Conservation (phyloP, 768 basidiomycete genomes). For the Neoboletus magnificus region DNA sequence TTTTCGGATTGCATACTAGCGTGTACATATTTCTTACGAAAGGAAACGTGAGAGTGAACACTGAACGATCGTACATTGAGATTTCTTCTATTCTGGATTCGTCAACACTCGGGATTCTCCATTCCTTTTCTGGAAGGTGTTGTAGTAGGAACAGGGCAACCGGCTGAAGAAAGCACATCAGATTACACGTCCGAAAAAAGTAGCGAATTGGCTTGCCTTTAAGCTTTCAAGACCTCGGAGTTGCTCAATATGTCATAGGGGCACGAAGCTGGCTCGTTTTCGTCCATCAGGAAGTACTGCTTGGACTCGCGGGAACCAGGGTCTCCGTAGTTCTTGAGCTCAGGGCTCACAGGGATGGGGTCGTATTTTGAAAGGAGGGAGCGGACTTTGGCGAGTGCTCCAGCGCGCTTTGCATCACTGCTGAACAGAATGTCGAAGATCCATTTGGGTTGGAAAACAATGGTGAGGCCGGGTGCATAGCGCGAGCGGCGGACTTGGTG, state of each 20-base stretch:
- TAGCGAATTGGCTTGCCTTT: background rate
- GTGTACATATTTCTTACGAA: background rate
- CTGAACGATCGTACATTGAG: background rate
- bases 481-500: constrained; percentile 24
- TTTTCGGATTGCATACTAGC: background rate
- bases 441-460: constrained; percentile 26
- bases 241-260: constrained; percentile 12
- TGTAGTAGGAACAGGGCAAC: background rate
- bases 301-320: constrained; percentile 18
- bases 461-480: constrained; percentile 16
- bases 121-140: constrained; percentile 3
- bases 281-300: constrained; percentile 23
- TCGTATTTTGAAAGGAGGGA: constrained; percentile 17
- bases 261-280: constrained; percentile 18
- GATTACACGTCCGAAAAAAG: background rate
- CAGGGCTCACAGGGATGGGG: constrained; percentile 20
- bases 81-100: background rate
- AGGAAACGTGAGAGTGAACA: background rate
- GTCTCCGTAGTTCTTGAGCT: constrained; percentile 24
- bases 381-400: constrained; percentile 18
- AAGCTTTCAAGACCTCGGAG: constrained; percentile 3
- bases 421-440: constrained; percentile 24
- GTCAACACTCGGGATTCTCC: background rate
- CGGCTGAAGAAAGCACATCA: background rate
- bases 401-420: constrained; percentile 15